Conservation (phyloP, 108 stramenopile species). For the Schizochytrium sp. region DNA sequence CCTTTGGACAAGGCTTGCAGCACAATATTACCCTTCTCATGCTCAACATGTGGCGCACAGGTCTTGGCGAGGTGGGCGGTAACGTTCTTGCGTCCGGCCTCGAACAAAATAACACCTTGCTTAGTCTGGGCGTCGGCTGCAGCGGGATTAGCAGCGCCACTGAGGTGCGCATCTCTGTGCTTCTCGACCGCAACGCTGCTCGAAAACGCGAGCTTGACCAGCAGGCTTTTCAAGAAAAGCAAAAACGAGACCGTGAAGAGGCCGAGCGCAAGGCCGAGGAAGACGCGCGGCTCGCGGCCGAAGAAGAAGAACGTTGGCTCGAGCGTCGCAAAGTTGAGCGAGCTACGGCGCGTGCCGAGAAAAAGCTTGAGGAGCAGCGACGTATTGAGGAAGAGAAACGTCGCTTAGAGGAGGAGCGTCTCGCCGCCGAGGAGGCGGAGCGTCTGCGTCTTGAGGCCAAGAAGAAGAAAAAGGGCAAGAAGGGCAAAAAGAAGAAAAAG, state of each 20-base stretch:
- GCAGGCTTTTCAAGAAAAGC: neutral
- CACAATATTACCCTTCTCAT: neutral
- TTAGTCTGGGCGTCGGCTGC: neutral
- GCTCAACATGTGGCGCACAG: slow-evolving; percentile 18
- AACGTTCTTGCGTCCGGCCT: neutral
- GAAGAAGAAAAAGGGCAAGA: slow-evolving; percentile 19
- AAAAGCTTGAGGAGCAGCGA: neutral
- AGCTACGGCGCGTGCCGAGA: neutral
- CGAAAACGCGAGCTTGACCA: neutral
- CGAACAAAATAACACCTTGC: neutral
- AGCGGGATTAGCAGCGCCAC: neutral
- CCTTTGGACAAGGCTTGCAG: neutral
- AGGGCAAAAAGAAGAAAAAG: neutral
- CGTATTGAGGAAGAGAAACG: neutral
- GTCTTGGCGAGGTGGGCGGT: neutral
- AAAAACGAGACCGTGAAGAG: neutral
- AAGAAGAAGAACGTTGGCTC: neutral
- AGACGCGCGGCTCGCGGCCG: neutral
- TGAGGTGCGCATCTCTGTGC: neutral
- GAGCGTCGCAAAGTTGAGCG: neutral
- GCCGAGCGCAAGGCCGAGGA: neutral
- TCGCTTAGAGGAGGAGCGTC: neutral
- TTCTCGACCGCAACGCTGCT: neutral
- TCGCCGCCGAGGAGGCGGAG: neutral
- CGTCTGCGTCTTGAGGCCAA: neutral